Conservation (phyloP, 1,284 basidiomycete species). For the Microbotryum silenes-acaulis region DNA sequence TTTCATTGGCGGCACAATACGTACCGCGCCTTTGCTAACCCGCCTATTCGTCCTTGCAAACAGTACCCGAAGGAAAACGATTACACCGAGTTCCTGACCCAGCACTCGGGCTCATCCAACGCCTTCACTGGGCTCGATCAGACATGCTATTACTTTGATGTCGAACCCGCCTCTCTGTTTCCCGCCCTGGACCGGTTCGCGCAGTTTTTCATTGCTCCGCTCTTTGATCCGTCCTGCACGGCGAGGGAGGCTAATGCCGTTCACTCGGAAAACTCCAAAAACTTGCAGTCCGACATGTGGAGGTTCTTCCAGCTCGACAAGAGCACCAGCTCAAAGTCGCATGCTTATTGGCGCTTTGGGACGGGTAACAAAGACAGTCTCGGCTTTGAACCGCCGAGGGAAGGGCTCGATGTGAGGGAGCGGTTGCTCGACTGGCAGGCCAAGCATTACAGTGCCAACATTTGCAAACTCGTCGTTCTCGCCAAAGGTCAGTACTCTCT, state of each 20-base stretch:
- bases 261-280: constrained; percentile 98
- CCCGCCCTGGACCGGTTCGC: constrained; percentile 86
- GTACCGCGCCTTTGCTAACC: background rate
- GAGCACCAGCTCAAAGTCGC: constrained; percentile 66
- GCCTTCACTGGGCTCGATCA: constrained; percentile 90
- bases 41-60: background rate
- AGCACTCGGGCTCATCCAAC: constrained; percentile 86
- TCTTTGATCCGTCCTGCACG: constrained; percentile 85
- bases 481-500: constrained; percentile 60
- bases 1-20: background rate
- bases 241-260: constrained; percentile 93
- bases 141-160: constrained; percentile 91
- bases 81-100: constrained; percentile 80
- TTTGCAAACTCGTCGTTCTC: constrained; percentile 86
- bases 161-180: constrained; percentile 72
- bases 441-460: constrained; percentile 82
- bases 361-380: constrained; percentile 83
- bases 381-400: constrained; percentile 50
- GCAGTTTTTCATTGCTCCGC: constrained; percentile 86
- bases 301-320: constrained; percentile 96
- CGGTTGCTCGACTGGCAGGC: constrained; percentile 93
- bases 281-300: constrained; percentile 90
- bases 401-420: constrained; percentile 77
- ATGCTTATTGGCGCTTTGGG: constrained; percentile 89
- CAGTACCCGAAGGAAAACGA: constrained; percentile 87